Percentiles rank a stretch among this genome's conserved stretches.
Conservation (phyloP, 257 asterid species). For the Scutellaria minor region DNA sequence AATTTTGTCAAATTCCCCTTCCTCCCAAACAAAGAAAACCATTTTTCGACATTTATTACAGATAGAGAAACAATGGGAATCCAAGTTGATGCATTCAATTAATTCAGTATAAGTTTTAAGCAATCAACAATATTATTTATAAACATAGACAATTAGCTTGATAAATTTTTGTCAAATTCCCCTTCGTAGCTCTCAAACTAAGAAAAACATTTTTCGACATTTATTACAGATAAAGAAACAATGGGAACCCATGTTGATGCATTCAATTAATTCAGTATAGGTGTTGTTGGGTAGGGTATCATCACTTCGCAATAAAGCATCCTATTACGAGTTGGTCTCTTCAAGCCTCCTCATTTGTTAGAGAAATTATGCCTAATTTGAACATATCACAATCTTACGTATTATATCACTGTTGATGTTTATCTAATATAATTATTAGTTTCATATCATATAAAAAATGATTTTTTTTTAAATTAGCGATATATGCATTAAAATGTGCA, state of each 20-base stretch:
- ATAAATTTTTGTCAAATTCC: neutral
- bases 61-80: neutral
- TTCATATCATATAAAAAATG: too few relatives aligned
- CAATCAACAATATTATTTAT: too few relatives aligned
- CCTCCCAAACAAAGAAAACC: too few relatives aligned
- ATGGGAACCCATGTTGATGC: neutral
- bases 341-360: neutral
- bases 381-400: too few relatives aligned
- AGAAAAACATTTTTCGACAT: neutral
- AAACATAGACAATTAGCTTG: neutral
- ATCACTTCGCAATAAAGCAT: slow-evolving; percentile 16
- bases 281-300: neutral
- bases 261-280: neutral
- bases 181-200: too few relatives aligned
- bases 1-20: neutral
- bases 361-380: too few relatives aligned
- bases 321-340: neutral
- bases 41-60: neutral
- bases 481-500: too few relatives aligned
- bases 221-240: neutral
- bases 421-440: too few relatives aligned
- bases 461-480: too few relatives aligned
- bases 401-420: too few relatives aligned
- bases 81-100: neutral
- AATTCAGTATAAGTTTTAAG: neutral